A percentile compares a stretch with the other conserved stretches of the same genome.
These are phyloP conservation scores for Toxoplasma gondii DNA, from an alignment of 169 alveolate genomes.

Conservation along the genomic window DNA sequence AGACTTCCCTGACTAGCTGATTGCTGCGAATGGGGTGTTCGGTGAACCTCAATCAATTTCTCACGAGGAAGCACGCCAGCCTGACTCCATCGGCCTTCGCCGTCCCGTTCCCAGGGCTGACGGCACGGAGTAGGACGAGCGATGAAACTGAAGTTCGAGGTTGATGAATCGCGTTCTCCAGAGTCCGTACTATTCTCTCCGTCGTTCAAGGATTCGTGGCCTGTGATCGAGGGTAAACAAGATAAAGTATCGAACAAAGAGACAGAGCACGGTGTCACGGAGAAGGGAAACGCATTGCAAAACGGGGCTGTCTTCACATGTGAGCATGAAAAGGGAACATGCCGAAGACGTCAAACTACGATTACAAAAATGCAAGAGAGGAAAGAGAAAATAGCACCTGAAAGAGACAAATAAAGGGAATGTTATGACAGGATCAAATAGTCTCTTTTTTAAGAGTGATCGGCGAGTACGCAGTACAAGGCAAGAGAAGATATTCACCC, in stretches of 20 bases:
- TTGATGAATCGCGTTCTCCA: not conserved
- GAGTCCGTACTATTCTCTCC: not conserved
- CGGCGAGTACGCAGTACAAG: no score
- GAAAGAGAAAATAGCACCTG: no score
- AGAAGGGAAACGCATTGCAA: not conserved
- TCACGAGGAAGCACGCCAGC: not conserved
- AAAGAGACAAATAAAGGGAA: no score
- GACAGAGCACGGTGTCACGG: not conserved
- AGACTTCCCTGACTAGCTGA: not conserved
- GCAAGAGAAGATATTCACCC: no score
- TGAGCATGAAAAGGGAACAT: not conserved
- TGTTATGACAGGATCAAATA: no score
- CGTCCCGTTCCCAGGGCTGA: slow-evolving; percentile 29
- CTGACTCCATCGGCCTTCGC: not conserved
- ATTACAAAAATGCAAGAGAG: no score
- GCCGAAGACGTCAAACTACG: not conserved
- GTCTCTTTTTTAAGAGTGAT: no score
- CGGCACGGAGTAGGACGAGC: not conserved
- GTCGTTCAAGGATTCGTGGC: not conserved
- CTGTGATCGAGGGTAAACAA: not conserved
- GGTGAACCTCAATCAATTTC: slow-evolving; percentile 18
- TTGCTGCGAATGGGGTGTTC: not conserved
- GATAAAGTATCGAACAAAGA: not conserved
- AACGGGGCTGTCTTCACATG: not conserved
- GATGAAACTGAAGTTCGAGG: slow-evolving; percentile 15